Base-by-base conservation (phyloP, 768 basidiomycete genomes). In the Auriscalpium microsporum region DNA sequence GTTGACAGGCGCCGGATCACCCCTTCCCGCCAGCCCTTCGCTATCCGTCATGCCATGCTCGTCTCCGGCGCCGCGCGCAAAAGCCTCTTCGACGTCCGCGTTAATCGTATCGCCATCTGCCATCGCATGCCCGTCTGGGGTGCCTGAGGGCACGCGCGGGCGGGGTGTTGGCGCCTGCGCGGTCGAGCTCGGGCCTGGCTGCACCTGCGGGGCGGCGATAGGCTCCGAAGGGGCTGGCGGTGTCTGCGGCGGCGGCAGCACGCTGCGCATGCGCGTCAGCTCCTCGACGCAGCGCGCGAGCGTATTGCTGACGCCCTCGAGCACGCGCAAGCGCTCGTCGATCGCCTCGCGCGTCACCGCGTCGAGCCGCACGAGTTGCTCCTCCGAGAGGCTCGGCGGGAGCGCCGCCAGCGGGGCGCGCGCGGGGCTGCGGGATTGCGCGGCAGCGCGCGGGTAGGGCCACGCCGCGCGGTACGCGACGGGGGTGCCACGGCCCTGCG, bases 261-360 rank as follows among this genome's bases (percentile, higher is more conserved):
- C 75, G 62, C 89, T 90, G 60, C 87, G 73, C 66, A 91, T 74
- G 61, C 82, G 74, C 67, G 85, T 78, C 58, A 96, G 75, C 62
- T 96, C 90, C 60, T 88, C 85, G 53, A 90, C 78, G 62, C 90
- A 85, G 17, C 78, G 76, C 65, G 81, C 81, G n/a, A 93, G 74
- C 3, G 83, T 78, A 38, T 75, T 75, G 40, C 91, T 89, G 40
- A 94, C 86, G 16, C 82, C 79, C 69, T 92, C 85, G 38, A 97
- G 71, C 40, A 91, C 78, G 45, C 82, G 76, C 58, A 97, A 69
- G 53, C 91, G 80, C 63, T 93, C 90, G 60, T 94, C 90, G 49
- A 96, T 87, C 7, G 87, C 86, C 60, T 89, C 87, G 53, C 88
- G 75, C 28, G 89, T 90, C 40, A 85, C 65, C 28, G 63, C 71